Percentiles rank a stretch among this genome's conserved stretches.
Conservation (phyloP, 2,329 filamentous ascomycete genomes). For the Endocalyx cinctus region DNA sequence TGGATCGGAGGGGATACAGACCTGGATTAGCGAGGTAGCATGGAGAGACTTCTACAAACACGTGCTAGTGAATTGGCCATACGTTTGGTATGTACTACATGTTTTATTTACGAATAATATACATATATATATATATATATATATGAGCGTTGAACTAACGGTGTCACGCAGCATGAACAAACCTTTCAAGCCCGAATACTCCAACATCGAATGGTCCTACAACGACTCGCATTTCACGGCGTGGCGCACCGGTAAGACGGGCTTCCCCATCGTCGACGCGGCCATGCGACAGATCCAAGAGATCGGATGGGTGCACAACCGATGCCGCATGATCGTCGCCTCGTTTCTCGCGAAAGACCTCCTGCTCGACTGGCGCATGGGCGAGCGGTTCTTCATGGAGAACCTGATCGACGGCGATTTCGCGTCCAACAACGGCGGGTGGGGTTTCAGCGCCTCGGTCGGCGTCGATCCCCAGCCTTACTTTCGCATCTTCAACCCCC, state of each 20-base stretch:
- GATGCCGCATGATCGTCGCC: constrained; percentile 77
- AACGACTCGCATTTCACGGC: constrained; percentile 61
- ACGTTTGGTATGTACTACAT: constrained; percentile 57
- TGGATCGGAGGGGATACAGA: constrained; percentile 60
- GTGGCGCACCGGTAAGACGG: constrained; percentile 72
- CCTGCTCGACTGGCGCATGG: constrained; percentile 77
- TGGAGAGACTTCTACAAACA: constrained; percentile 90
- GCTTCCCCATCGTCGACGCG: constrained; percentile 80
- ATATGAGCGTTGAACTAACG: too few species aligned
- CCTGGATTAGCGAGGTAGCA: constrained; percentile 78
- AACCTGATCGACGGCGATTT: constrained; percentile 76
- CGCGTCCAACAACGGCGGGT: constrained; percentile 67
- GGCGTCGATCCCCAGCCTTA: constrained; percentile 83
- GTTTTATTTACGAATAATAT: not conserved
- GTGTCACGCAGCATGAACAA: constrained; percentile 52
- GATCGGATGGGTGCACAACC: constrained; percentile 78
- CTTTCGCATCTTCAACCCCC: constrained; percentile 84
- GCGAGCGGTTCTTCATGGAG: constrained; percentile 80
- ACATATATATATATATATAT: too few species aligned
- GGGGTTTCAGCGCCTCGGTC: constrained; percentile 43
- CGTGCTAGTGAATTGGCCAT: constrained; percentile 80
- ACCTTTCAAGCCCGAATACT: constrained; percentile 74
- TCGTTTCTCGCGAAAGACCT: constrained; percentile 79
- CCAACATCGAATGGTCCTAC: constrained; percentile 79
- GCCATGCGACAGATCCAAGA: constrained; percentile 73